Evolutionary conservation across 257 asterid genomes (phyloP).

Genomic region (Solanum bulbocastanum): DNA sequence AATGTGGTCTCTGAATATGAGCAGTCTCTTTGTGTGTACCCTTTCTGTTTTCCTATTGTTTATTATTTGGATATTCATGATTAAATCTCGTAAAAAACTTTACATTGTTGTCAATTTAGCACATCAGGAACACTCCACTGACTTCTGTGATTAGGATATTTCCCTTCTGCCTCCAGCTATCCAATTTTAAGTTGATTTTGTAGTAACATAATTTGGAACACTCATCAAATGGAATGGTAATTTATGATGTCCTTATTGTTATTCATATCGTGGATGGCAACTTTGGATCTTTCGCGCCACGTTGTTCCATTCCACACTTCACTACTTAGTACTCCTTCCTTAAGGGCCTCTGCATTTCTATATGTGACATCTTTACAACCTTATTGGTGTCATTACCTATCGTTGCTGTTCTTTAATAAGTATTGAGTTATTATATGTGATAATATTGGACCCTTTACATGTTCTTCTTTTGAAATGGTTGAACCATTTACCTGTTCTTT

Average conservation of each 20-base stretch:
- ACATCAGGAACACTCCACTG: not conserved
- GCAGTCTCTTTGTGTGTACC: not conserved
- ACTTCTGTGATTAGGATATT: not conserved
- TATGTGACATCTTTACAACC: not conserved
- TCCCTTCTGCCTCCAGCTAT: not conserved
- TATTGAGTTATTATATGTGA: not conserved
- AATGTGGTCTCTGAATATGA: not conserved
- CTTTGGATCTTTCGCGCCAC: not conserved
- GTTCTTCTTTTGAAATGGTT: not conserved
- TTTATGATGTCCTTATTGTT: not conserved
- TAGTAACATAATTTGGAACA: not conserved
- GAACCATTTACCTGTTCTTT: not conserved
- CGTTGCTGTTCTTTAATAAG: not conserved
- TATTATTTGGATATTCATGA: not conserved
- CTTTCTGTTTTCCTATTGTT: not conserved
- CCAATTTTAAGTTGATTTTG: not conserved
- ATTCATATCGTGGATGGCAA: not conserved
- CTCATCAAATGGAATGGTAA: not conserved
- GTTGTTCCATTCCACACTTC: not conserved
- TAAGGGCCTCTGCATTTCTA: not conserved
- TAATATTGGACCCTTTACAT: not conserved
- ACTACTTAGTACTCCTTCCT: not conserved
- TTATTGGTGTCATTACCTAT: not conserved
- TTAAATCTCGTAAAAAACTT: not conserved
- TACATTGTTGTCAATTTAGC: not conserved